Evolutionary conservation across 345 rosid genomes (phyloP).

Genomic region (Luvunga scandens): DNA sequence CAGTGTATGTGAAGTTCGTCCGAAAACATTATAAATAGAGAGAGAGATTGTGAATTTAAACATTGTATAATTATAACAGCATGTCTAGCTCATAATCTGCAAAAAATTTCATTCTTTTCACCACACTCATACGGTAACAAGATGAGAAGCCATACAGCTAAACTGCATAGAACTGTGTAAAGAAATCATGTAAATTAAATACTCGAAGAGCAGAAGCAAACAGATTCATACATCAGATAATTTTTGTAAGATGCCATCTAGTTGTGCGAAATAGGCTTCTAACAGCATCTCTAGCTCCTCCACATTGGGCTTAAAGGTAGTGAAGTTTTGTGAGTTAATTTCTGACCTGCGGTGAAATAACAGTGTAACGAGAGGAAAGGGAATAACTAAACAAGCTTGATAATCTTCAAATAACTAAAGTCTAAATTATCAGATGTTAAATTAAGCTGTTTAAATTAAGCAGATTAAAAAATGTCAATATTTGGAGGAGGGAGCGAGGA

Average conservation of each 20-base stretch:
- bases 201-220: neutral
- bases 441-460: neutral
- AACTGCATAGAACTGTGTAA: neutral
- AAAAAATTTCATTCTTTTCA: neutral
- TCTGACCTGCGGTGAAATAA: conserved; percentile 18
- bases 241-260: conserved; percentile 47
- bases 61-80: neutral
- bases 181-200: neutral
- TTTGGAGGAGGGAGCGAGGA: neutral
- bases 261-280: conserved; percentile 56
- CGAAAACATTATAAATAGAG: neutral
- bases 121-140: neutral
- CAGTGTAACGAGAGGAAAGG: neutral
- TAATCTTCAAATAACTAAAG: neutral
- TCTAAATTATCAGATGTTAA: neutral
- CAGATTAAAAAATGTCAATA: neutral
- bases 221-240: conserved; percentile 41
- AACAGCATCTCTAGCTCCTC: conserved; percentile 60
- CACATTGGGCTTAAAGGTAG: conserved; percentile 30
- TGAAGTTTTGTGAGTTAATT: conserved; percentile 14
- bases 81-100: neutral
- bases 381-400: neutral
- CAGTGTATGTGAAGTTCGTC: neutral
- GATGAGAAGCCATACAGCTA: neutral
- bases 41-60: neutral